Percentiles rank a stretch among this genome's conserved stretches.
Evolutionary conservation across 1,139 yeast species (phyloP).

Genomic region (Meyerozyma carpophila): DNA sequence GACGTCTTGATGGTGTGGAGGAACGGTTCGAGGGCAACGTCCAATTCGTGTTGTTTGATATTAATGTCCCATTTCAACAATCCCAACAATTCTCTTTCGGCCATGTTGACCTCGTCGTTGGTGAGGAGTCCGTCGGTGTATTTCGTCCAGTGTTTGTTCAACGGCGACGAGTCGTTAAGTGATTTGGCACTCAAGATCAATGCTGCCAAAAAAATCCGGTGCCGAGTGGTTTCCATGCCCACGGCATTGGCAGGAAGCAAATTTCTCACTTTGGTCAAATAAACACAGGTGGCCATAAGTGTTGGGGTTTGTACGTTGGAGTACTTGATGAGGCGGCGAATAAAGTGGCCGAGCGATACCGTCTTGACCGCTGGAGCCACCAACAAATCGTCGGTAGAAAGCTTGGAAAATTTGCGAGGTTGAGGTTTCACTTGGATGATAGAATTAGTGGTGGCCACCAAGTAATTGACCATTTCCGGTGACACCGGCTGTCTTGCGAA

Average conservation of each 20-base stretch:
- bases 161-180: constrained; percentile 87
- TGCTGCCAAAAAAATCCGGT: constrained; percentile 84
- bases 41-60: constrained; percentile 64
- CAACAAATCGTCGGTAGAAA: constrained; percentile 7
- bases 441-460: constrained; percentile 75
- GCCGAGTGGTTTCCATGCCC: constrained; percentile 92
- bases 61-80: constrained; percentile 81
- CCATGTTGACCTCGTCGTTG: constrained; percentile 77
- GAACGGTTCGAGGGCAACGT: constrained; percentile 67
- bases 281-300: constrained; percentile 84
- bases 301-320: constrained; percentile 96
- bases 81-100: constrained; percentile 81
- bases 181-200: constrained; percentile 85
- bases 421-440: constrained; percentile 57
- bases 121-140: constrained; percentile 81
- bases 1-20: constrained; percentile 56
- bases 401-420: not conserved
- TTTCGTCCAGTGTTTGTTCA: constrained; percentile 92
- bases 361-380: constrained; percentile 22
- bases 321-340: constrained; percentile 62
- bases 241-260: constrained; percentile 82
- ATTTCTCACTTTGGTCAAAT: constrained; percentile 68
- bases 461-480: constrained; percentile 71
- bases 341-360: constrained; percentile 52
- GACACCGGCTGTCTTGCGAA: constrained; percentile 76